Evolutionary conservation across 768 basidiomycete genomes (phyloP).

Genomic region (Pholiota microspora): DNA sequence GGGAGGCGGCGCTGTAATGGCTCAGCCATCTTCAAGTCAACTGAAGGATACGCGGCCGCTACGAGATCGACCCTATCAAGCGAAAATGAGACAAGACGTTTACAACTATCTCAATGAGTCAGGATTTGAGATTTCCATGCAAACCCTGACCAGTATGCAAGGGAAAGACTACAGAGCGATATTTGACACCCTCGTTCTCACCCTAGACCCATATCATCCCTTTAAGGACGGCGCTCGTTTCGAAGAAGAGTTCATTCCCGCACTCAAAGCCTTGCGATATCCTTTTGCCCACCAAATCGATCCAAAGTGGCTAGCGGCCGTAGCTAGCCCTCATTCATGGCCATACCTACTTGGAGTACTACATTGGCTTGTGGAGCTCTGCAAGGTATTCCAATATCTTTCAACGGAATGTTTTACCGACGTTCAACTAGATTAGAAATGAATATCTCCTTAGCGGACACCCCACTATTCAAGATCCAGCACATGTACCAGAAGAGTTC

Average conservation of each 20-base stretch:
- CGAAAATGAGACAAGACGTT: slow-evolving; percentile 77
- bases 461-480: slow-evolving; percentile 63
- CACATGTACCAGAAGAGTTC: slow-evolving; percentile 70
- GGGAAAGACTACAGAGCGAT: slow-evolving; percentile 85
- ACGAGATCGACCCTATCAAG: slow-evolving; percentile 72
- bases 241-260: slow-evolving; percentile 82
- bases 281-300: slow-evolving; percentile 79
- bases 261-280: slow-evolving; percentile 76
- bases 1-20: slow-evolving; percentile 48
- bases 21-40: slow-evolving; percentile 53
- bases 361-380: slow-evolving; percentile 89
- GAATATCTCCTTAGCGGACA: slow-evolving; percentile 61
- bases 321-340: slow-evolving; percentile 93
- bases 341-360: slow-evolving; percentile 82
- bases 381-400: slow-evolving; percentile 55
- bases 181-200: slow-evolving; percentile 72
- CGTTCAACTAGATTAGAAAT: slow-evolving; percentile 29
- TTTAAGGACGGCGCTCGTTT: slow-evolving; percentile 44
- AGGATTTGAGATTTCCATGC: slow-evolving; percentile 67
- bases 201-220: slow-evolving; percentile 71
- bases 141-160: slow-evolving; percentile 74
- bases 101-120: slow-evolving; percentile 61
- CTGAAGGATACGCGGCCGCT: slow-evolving; percentile 77
- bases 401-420: slow-evolving; percentile 8
- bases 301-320: slow-evolving; percentile 83